A percentile compares a stretch with the other conserved stretches of the same genome.
Conservation (phyloP, 257 asterid genomes). For the Solanum tarijense region DNA sequence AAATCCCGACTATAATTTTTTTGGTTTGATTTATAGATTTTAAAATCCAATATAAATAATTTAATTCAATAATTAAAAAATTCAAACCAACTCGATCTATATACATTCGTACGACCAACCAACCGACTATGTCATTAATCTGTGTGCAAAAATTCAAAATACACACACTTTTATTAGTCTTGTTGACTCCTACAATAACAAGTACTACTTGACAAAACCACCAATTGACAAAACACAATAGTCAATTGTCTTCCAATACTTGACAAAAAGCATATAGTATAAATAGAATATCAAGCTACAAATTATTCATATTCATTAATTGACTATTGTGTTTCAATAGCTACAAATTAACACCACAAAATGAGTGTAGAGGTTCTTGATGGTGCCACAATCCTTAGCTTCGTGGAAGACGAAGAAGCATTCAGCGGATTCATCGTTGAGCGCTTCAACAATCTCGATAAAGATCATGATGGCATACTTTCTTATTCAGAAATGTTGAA, state of each 20-base stretch:
- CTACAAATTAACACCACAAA: neutral
- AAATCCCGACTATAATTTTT: accelerated
- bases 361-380: neutral
- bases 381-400: neutral
- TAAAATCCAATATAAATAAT: neutral
- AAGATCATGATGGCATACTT: neutral
- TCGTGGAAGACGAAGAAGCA: neutral
- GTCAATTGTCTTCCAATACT: neutral
- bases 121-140: neutral
- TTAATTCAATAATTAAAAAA: neutral
- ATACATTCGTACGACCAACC: accelerated
- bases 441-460: neutral
- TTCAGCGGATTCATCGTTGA: neutral
- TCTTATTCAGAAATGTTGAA: neutral
- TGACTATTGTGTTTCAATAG: neutral
- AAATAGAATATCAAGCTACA: neutral
- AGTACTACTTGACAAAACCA: neutral
- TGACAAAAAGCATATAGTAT: neutral
- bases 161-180: neutral
- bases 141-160: neutral
- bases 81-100: neutral
- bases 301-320: neutral
- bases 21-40: neutral
- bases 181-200: neutral
- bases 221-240: too few species aligned